Base-by-base conservation (phyloP, 257 asterid genomes). In the Lithospermum erythrorhizon region DNA sequence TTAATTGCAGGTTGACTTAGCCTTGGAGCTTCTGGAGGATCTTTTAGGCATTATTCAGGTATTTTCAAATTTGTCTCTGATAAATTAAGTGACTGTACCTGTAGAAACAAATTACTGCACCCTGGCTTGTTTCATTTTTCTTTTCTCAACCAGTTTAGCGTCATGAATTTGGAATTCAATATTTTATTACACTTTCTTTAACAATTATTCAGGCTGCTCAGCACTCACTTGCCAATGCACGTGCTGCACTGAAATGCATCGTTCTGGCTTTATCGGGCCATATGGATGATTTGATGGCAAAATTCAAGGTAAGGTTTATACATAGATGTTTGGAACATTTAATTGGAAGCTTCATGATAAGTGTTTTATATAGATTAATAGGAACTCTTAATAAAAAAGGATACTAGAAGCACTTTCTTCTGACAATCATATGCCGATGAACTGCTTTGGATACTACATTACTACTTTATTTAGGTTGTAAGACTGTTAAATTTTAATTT, bases 31-130 rank as follows among this genome's bases (percentile, higher is more conserved):
- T 70, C 69, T 91, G 73, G 97, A 91, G 83, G 95, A 91, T 62
- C 97, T 91, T 67, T 74, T 91, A 62, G 87, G 95, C 72, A 87
- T 81, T 61, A 84, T 91, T 68, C 97, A 88, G 95, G 98, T 88
- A 79, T 22, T 30, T 22, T 62, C 37, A 47, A 10, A 17, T 9
- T 27, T 59, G 14, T 54, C 21, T 17, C 27, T 57, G 47, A 20
- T 29, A 58, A 8, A 23, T 52, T 45, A 22, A 14, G 56, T 19
- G 24, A 25, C 55, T 16, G 14, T 16, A 57, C 57, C 17, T 23
- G 16, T 22, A 27, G 6, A 27, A 27, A 27, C 32, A 27, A 27
- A 27, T 27, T 18, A 21, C 21, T 4, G 8, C 56, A 2, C 21
- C 21, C 22, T 19, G 21, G 21, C 56, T 17, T n/a, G 56, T 52